Evolutionary conservation across 306 rosid species (phyloP).

Genomic region (Hippophae rhamnoides): DNA sequence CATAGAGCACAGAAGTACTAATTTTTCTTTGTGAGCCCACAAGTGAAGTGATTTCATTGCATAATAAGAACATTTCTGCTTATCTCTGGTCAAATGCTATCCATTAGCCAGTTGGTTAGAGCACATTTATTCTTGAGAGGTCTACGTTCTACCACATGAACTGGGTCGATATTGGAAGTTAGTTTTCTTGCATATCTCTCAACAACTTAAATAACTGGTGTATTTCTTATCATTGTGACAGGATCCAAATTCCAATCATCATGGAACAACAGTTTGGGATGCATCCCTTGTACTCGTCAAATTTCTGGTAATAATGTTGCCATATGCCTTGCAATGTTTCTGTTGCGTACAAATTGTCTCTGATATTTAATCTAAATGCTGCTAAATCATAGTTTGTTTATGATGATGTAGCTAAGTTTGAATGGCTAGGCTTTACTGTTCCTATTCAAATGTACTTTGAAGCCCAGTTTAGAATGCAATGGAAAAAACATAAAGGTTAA

Average conservation of each 20-base stretch:
- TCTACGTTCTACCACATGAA: neutral
- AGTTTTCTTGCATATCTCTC: conserved; percentile 4
- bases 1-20: neutral
- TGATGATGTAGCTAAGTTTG: neutral
- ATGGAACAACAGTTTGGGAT: conserved; percentile 96
- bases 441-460: neutral
- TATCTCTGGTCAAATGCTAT: conserved; percentile 5
- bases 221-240: conserved; percentile 19
- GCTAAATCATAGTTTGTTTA: neutral
- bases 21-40: neutral
- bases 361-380: neutral
- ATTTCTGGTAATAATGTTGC: conserved; percentile 56
- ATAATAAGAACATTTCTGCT: neutral
- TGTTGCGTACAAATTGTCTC: neutral
- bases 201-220: conserved; percentile 15
- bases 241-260: conserved; percentile 95
- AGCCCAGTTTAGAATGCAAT: neutral
- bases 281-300: conserved; percentile 85
- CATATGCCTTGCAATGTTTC: conserved; percentile 4
- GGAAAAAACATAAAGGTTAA: no score
- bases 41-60: neutral
- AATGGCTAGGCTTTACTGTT: neutral
- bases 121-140: no score
- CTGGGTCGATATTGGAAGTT: conserved; percentile 2
- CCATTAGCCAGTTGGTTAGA: neutral